Conservation (phyloP, 306 rosid species). For the Oxytropis ochrocephala region DNA sequence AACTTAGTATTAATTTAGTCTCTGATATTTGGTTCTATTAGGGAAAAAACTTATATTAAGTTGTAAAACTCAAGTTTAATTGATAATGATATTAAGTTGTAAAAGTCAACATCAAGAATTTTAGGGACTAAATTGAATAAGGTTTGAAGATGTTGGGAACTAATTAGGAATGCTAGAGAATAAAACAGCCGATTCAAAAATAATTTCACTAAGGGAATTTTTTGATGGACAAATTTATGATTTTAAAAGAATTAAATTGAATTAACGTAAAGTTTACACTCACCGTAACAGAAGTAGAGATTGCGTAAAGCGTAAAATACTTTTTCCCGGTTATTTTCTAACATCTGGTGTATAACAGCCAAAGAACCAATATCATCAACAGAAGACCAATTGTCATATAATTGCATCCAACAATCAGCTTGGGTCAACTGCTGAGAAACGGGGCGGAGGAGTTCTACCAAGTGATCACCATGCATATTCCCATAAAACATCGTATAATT, state of each 20-base stretch:
- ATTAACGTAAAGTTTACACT: conserved; percentile 5
- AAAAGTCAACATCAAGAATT: too few relatives aligned
- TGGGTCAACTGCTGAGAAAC: conserved; percentile 56
- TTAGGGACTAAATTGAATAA: too few relatives aligned
- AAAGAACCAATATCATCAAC: conserved; percentile 90
- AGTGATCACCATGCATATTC: conserved; percentile 55
- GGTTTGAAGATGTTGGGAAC: too few relatives aligned
- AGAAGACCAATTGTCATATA: conserved; percentile 74
- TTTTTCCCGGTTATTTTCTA: conserved; percentile 73
- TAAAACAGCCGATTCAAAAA: neutral
- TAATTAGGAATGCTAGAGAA: neutral
- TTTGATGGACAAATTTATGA: neutral
- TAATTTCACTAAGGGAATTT: neutral
- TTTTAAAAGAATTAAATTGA: neutral
- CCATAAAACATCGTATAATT: conserved; percentile 65
- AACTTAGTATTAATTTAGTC: too few relatives aligned
- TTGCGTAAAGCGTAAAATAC: conserved; percentile 76
- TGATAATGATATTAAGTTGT: too few relatives aligned
- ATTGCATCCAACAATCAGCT: conserved; percentile 93
- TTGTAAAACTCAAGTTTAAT: too few relatives aligned
- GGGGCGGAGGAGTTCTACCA: conserved; percentile 66
- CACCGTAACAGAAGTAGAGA: conserved; percentile 77
- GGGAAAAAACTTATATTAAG: too few relatives aligned
- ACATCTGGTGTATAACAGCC: conserved; percentile 71
- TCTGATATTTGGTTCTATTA: too few relatives aligned